Evolutionary conservation across 345 rosid species (phyloP).

Genomic region (Arabidopsis arenosa): DNA sequence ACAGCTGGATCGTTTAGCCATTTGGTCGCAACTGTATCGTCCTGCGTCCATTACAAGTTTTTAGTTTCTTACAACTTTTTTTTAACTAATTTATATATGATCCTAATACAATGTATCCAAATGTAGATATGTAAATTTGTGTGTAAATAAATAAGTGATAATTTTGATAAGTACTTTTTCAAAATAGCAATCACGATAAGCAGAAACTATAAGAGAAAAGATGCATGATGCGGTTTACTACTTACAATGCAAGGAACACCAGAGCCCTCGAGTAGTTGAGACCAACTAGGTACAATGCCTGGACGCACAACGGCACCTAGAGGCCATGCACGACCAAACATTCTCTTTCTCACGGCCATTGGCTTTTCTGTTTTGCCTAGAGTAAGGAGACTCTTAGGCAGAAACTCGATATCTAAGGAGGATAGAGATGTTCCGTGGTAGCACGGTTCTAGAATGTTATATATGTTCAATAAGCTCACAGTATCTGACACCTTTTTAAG

Average conservation of each 20-base stretch:
- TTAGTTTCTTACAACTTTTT: background rate
- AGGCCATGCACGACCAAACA: conserved; percentile 98
- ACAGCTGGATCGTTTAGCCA: conserved; percentile 78
- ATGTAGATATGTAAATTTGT: background rate
- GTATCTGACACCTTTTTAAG: conserved; percentile 47
- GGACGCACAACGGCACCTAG: conserved; percentile 77
- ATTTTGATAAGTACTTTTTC: background rate
- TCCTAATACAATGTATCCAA: background rate
- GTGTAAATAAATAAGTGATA: background rate
- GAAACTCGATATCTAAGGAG: conserved; percentile 40
- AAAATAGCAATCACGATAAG: background rate
- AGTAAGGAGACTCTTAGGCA: conserved; percentile 69
- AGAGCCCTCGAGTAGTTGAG: conserved; percentile 57
- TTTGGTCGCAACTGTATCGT: conserved; percentile 72
- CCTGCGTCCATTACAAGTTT: conserved; percentile 47
- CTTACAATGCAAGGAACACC: conserved; percentile 73
- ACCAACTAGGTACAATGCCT: conserved; percentile 87
- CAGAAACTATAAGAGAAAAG: conserved; percentile 8
- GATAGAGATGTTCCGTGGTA: conserved; percentile 51
- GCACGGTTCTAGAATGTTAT: conserved; percentile 89
- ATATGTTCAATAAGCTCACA: conserved; percentile 55
- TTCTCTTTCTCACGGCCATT: conserved; percentile 72
- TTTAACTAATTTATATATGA: too few relatives aligned
- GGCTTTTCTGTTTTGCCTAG: conserved; percentile 64
- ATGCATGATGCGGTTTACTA: conserved; percentile 15